phyloP scores from a whole-genome alignment of 2,329 filamentous ascomycete species.

The Knoxdaviesia capensis region DNA sequence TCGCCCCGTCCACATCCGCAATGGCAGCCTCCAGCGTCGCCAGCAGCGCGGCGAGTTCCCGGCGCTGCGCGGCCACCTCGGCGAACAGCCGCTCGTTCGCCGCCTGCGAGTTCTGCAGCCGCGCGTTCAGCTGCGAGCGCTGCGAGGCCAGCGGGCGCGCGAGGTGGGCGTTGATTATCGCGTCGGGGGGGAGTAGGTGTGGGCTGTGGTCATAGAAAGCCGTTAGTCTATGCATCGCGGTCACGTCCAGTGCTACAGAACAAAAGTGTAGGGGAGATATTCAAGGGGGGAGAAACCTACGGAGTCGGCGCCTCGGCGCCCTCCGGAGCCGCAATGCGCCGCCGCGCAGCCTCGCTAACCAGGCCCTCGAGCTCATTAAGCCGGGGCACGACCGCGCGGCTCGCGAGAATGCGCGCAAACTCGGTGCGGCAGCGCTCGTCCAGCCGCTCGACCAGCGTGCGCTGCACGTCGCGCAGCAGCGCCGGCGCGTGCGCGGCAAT shows the following conservation, averaged over 20 bases:
- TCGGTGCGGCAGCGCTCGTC: constrained; percentile 34
- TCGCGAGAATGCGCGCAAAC: constrained; percentile 32
- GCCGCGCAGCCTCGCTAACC: constrained; percentile 25
- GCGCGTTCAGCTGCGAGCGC: constrained; percentile 34
- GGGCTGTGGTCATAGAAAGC: too few species aligned
- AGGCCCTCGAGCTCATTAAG: constrained; percentile 39
- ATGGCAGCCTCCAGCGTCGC: constrained; percentile 27
- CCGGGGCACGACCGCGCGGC: constrained; percentile 30
- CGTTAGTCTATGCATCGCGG: too few species aligned
- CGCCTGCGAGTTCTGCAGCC: constrained; percentile 32
- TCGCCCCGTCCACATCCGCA: constrained; percentile 32
- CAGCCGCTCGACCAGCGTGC: constrained; percentile 35
- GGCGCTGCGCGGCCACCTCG: constrained; percentile 29
- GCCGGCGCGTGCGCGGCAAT: constrained; percentile 28
- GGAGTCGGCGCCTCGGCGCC: constrained; percentile 18
- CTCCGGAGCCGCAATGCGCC: constrained; percentile 12
- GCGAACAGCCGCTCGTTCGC: constrained; percentile 33
- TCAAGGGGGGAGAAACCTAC: constrained; percentile 20
- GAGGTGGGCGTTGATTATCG: constrained; percentile 34
- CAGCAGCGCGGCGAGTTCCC: constrained; percentile 31
- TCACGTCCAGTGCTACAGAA: too few species aligned
- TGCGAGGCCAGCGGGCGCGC: constrained; percentile 29
- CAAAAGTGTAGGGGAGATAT: too few species aligned
- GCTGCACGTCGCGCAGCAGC: constrained; percentile 32
- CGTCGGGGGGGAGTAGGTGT: constrained; percentile 31